Evolutionary conservation across 352 stramenopile species (phyloP).

Genomic region (Globisporangium parvum): DNA sequence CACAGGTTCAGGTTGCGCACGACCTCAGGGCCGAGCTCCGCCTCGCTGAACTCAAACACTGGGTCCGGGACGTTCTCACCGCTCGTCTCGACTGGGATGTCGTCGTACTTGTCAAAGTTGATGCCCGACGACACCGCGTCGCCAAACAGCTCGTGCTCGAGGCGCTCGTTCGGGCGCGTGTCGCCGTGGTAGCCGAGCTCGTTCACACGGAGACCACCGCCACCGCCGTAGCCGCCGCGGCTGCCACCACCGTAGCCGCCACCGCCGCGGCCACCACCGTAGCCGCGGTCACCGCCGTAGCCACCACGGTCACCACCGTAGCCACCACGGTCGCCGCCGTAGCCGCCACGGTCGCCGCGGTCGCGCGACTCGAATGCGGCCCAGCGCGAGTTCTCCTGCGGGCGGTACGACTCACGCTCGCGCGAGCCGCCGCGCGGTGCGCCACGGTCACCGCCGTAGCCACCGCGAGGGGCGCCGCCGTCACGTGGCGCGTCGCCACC

Average conservation of each 20-base stretch:
- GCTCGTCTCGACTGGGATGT: slow-evolving; percentile 96
- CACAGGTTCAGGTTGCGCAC: slow-evolving; percentile 89
- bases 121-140: slow-evolving; percentile 93
- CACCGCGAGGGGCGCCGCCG: slow-evolving; percentile 19
- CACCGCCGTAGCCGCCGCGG: slow-evolving; percentile 35
- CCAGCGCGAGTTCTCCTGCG: slow-evolving; percentile 50
- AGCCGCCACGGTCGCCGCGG: slow-evolving; percentile 19
- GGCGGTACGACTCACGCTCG: slow-evolving; percentile 22
- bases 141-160: slow-evolving; percentile 93
- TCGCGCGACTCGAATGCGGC: slow-evolving; percentile 40
- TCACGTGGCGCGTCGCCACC: slow-evolving; percentile 24
- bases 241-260: slow-evolving; percentile 19
- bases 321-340: slow-evolving; percentile 24
- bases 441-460: slow-evolving; percentile 24
- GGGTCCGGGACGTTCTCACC: slow-evolving; percentile 92
- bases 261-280: slow-evolving; percentile 41
- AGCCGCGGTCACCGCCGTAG: slow-evolving; percentile 29
- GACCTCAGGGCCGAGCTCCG: slow-evolving; percentile 90
- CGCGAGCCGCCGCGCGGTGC: slow-evolving; percentile 23
- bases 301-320: slow-evolving; percentile 15
- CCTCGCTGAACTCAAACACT: slow-evolving; percentile 85
- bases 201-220: slow-evolving; percentile 77
- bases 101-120: slow-evolving; percentile 99
- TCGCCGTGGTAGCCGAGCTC: slow-evolving; percentile 97
- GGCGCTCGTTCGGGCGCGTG: slow-evolving; percentile 84